A percentile compares a stretch with the other conserved stretches of the same genome.
Conservation (phyloP, 2,329 filamentous ascomycete genomes). For the Penicillium sp. region DNA sequence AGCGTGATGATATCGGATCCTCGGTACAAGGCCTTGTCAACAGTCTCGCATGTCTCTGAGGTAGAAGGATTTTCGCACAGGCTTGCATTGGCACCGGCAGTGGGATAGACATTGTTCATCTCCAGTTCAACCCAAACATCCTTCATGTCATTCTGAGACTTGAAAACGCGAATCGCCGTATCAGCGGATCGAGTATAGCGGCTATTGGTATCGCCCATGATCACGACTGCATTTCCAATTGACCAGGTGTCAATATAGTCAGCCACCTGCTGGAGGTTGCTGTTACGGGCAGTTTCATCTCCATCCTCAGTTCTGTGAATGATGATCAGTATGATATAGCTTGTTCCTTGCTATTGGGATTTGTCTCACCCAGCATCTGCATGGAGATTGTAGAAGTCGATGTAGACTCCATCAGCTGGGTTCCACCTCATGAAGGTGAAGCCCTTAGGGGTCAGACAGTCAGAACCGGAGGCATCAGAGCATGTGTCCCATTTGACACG, state of each 20-base stretch:
- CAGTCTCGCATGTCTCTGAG: constrained; percentile 63
- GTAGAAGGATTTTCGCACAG: constrained; percentile 64
- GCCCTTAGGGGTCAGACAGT: constrained; percentile 72
- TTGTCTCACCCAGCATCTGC: constrained; percentile 61
- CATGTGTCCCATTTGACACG: constrained; percentile 61
- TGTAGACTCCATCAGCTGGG: constrained; percentile 57
- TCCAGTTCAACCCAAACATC: constrained; percentile 66
- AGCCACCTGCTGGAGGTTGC: constrained; percentile 64
- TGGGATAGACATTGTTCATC: constrained; percentile 53
- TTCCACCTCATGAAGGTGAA: constrained; percentile 68
- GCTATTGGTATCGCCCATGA: constrained; percentile 69
- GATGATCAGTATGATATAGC: not conserved
- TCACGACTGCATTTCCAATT: constrained; percentile 63
- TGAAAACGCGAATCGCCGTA: constrained; percentile 54
- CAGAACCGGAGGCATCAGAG: constrained; percentile 58
- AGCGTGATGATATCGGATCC: constrained; percentile 55
- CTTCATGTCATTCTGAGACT: constrained; percentile 56
- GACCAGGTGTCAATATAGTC: constrained; percentile 62
- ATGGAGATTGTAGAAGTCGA: constrained; percentile 71
- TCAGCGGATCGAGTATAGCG: constrained; percentile 64
- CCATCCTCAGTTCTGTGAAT: constrained; percentile 46
- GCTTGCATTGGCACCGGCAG: constrained; percentile 38
- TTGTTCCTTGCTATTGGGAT: not conserved
- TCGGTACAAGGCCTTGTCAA: constrained; percentile 65
- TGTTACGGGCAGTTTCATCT: constrained; percentile 61